phyloP scores from a whole-genome alignment of 345 rosid species.

The Camelina neglecta region DNA sequence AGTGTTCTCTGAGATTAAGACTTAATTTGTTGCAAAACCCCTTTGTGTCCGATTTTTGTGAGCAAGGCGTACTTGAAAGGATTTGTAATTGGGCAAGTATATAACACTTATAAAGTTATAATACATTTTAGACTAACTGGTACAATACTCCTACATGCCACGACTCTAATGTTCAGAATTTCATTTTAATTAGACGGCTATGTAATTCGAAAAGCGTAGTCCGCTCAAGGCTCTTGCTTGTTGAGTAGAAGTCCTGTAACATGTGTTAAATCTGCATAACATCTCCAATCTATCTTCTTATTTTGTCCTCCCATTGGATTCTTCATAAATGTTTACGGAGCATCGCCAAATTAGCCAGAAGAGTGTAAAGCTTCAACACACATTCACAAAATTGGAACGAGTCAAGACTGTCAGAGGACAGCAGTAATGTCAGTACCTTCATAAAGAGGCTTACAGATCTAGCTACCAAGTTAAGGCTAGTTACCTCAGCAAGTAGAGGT shows the following conservation, averaged over 20 bases:
- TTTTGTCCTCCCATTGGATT: neutral
- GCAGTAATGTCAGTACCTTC: neutral
- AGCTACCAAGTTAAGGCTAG: slow-evolving; percentile 22
- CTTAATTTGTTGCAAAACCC: neutral
- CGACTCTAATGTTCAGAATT: neutral
- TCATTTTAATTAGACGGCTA: neutral
- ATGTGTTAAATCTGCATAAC: neutral
- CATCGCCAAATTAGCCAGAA: neutral
- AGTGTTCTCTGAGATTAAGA: neutral
- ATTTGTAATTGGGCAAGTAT: neutral
- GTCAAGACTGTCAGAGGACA: neutral
- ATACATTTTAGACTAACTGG: neutral
- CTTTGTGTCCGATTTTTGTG: neutral
- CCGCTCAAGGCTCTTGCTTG: neutral
- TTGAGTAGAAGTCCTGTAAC: neutral
- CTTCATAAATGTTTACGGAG: neutral
- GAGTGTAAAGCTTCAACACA: neutral
- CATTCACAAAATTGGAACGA: neutral
- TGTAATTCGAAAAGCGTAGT: neutral
- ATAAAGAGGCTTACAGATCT: neutral
- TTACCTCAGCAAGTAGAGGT: slow-evolving; percentile 30
- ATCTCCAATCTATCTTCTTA: neutral
- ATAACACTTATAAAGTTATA: neutral
- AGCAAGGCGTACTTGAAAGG: neutral
- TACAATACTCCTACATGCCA: neutral